Conservation (phyloP, 495 filamentous ascomycete species). For the Hyaloscypha hepaticicola region DNA sequence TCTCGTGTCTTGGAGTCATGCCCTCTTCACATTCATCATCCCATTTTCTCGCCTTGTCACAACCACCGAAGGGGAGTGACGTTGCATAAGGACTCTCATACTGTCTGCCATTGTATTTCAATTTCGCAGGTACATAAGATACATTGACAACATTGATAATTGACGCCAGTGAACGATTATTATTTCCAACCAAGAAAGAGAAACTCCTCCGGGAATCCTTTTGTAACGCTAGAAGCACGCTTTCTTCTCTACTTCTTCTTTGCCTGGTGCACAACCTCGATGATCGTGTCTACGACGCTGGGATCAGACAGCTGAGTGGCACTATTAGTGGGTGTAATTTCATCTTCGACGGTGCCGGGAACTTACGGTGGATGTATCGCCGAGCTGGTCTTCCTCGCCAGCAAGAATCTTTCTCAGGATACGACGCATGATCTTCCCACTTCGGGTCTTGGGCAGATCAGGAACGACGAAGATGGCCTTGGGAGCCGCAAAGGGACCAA, state of each 20-base stretch:
- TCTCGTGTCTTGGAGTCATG: too few relatives aligned
- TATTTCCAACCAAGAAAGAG: constrained; percentile 2
- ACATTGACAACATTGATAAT: neutral
- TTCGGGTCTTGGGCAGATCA: constrained; percentile 93
- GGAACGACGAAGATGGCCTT: constrained; percentile 88
- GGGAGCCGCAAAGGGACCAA: constrained; percentile 95
- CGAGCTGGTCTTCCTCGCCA: constrained; percentile 94
- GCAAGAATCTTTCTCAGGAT: constrained; percentile 96
- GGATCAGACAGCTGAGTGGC: constrained; percentile 77
- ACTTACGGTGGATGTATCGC: constrained; percentile 88
- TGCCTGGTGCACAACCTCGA: constrained; percentile 66
- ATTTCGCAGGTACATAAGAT: neutral
- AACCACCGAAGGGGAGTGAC: neutral
- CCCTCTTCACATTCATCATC: too few relatives aligned
- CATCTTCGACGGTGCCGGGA: constrained; percentile 4
- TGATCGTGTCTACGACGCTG: constrained; percentile 85
- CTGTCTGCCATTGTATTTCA: neutral
- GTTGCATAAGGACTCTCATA: neutral
- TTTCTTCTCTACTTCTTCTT: constrained; percentile 52
- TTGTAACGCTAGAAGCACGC: constrained; percentile 3
- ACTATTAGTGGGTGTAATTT: constrained; percentile 37
- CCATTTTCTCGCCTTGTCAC: neutral
- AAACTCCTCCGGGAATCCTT: constrained; percentile 8
- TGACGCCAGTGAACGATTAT: neutral
- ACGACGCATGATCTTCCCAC: constrained; percentile 97